Conservation (phyloP, 2,329 filamentous ascomycete species). For the Tolypocladium guangdongense region DNA sequence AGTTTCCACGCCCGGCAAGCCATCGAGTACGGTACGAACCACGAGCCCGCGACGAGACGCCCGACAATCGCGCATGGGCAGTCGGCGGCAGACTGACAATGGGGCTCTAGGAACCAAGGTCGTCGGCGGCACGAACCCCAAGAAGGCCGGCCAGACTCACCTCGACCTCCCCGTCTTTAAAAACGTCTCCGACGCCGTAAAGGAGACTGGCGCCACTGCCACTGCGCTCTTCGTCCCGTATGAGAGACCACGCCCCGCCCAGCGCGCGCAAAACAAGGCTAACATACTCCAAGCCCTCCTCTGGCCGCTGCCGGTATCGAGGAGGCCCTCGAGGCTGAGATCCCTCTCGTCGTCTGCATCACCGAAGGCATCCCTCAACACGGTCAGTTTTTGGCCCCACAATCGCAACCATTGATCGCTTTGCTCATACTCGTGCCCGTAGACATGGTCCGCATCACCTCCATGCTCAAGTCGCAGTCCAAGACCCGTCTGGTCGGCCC, state of each 20-base stretch:
- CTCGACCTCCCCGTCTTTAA: constrained; percentile 89
- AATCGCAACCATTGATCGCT: constrained; percentile 1
- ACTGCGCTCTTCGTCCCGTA: constrained; percentile 96
- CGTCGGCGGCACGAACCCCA: constrained; percentile 96
- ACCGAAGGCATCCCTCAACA: constrained; percentile 97
- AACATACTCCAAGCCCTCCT: constrained; percentile 55
- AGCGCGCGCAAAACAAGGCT: constrained; percentile 1
- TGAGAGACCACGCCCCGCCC: constrained; percentile 14
- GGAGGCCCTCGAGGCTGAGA: constrained; percentile 87
- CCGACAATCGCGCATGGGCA: not conserved
- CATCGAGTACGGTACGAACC: constrained; percentile 81
- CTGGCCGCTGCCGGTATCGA: constrained; percentile 91
- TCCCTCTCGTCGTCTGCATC: constrained; percentile 92
- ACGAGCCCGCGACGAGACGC: constrained; percentile 7
- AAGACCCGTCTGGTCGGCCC: constrained; percentile 95
- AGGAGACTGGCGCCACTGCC: constrained; percentile 80
- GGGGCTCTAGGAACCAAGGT: constrained; percentile 70
- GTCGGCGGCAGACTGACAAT: constrained; percentile 12
- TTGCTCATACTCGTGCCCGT: constrained; percentile 7
- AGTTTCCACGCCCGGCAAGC: constrained; percentile 97
- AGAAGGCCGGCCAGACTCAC: constrained; percentile 89
- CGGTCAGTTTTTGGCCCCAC: constrained; percentile 43
- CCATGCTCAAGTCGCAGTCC: constrained; percentile 92
- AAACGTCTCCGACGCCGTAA: constrained; percentile 77
- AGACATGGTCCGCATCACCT: constrained; percentile 99